phyloP scores from a whole-genome alignment of 306 rosid species.

The Cucurbita maxima region DNA sequence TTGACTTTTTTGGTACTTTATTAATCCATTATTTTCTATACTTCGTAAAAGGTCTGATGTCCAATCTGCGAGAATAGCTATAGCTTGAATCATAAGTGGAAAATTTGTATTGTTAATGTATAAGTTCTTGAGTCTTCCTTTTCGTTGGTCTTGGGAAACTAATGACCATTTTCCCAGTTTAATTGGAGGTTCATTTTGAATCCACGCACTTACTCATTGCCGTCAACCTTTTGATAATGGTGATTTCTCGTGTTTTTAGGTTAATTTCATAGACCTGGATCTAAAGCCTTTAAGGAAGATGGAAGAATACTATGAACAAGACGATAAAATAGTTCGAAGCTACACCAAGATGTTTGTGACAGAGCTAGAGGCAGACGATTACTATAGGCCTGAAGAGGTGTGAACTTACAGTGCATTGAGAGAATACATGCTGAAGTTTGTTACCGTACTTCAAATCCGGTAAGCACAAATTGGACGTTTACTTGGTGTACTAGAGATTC shows the following conservation, averaged over 20 bases:
- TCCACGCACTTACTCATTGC: background rate
- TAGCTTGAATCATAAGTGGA: background rate
- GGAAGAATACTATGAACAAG: conserved; percentile 69
- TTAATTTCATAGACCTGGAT: conserved; percentile 66
- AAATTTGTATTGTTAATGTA: background rate
- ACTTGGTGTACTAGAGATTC: background rate
- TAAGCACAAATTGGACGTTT: background rate
- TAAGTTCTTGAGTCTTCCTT: background rate
- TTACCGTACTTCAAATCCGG: background rate
- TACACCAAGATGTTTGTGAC: conserved; percentile 37
- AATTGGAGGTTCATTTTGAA: background rate
- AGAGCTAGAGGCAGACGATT: conserved; percentile 25
- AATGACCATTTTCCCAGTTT: background rate
- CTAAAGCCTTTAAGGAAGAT: conserved; percentile 66
- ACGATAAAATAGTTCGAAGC: conserved; percentile 60
- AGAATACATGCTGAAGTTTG: conserved; percentile 4
- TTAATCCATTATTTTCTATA: background rate
- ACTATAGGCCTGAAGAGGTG: conserved; percentile 16
- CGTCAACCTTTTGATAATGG: background rate
- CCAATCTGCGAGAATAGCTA: background rate
- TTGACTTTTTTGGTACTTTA: background rate
- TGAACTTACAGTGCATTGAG: conserved; percentile 12
- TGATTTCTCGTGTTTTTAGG: conserved; percentile 18
- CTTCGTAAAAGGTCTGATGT: background rate
- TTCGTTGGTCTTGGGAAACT: background rate